phyloP scores from a whole-genome alignment of 805 yeast genomes.

The Candida dajiaensis region DNA sequence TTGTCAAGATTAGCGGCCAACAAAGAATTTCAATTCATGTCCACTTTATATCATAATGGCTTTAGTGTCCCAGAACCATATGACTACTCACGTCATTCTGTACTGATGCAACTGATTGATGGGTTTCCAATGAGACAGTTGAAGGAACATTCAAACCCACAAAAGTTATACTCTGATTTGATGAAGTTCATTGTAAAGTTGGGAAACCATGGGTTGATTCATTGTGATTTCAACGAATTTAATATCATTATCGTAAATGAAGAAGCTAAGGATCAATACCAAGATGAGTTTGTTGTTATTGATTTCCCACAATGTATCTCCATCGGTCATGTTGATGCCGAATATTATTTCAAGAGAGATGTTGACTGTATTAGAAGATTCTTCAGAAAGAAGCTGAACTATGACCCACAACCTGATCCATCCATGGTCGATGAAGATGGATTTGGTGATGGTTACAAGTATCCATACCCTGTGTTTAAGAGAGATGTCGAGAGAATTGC shows the following conservation, averaged over 20 bases:
- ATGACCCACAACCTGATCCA: constrained; percentile 60
- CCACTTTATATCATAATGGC: constrained; percentile 62
- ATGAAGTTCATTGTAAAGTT: constrained; percentile 82
- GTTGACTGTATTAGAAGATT: constrained; percentile 84
- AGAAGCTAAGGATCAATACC: constrained; percentile 41
- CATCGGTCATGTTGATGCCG: constrained; percentile 85
- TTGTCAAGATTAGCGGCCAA: constrained; percentile 85
- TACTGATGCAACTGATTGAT: constrained; percentile 83
- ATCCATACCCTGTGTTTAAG: constrained; percentile 71
- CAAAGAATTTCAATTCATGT: constrained; percentile 88
- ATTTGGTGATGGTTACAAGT: constrained; percentile 71
- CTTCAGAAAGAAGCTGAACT: constrained; percentile 72
- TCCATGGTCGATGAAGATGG: constrained; percentile 76
- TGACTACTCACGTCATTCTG: constrained; percentile 87
- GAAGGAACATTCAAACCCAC: constrained; percentile 61
- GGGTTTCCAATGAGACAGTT: constrained; percentile 91
- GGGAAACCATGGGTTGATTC: constrained; percentile 86
- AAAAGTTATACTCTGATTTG: constrained; percentile 71
- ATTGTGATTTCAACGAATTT: constrained; percentile 97
- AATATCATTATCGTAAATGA: constrained; percentile 80
- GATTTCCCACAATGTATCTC: constrained; percentile 99
- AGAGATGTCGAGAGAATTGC: constrained; percentile 68
- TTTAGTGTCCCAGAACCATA: constrained; percentile 85
- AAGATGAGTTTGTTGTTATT: constrained; percentile 77
- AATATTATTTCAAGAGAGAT: constrained; percentile 83